A percentile compares a stretch with the other conserved stretches of the same genome.
Conservation (phyloP, 2,329 filamentous ascomycete genomes). For the Macrophomina tecta region DNA sequence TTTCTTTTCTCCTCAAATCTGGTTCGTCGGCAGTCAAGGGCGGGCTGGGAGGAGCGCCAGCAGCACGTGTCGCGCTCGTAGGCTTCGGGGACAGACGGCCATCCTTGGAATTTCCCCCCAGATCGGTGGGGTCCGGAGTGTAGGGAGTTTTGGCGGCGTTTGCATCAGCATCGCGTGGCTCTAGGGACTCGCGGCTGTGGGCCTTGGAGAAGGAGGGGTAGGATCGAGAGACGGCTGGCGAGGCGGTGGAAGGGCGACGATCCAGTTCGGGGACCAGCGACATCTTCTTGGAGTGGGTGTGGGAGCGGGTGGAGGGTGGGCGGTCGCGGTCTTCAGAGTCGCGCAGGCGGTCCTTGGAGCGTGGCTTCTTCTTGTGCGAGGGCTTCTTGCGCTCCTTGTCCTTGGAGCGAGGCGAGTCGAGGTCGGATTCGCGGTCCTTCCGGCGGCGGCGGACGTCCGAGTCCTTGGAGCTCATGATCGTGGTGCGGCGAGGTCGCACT, state of each 20-base stretch:
- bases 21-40: conserved; percentile 53
- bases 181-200: conserved; percentile 85
- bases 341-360: conserved; percentile 35
- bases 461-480: conserved; percentile 31
- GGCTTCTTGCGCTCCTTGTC: conserved; percentile 39
- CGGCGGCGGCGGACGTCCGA: conserved; percentile 46
- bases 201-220: conserved; percentile 89
- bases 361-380: conserved; percentile 35
- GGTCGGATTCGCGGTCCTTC: conserved; percentile 42
- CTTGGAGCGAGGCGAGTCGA: conserved; percentile 33
- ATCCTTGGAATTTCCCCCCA: conserved; percentile 42
- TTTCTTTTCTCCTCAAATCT: conserved; percentile 52
- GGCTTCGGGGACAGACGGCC: conserved; percentile 34
- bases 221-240: conserved; percentile 54
- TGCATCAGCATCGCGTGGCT: conserved; percentile 56
- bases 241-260: conserved; percentile 44
- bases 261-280: conserved; percentile 56
- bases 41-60: conserved; percentile 54
- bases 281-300: conserved; percentile 37
- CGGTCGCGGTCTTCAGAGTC: conserved; percentile 29
- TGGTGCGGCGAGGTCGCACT: conserved; percentile 24
- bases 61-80: conserved; percentile 34
- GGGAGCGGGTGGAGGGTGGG: conserved; percentile 19
- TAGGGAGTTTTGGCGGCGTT: conserved; percentile 37
- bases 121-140: conserved; percentile 51